Evolutionary conservation across 176 grass and related monocot species (phyloP).

Genomic region (Triticum monococcum): DNA sequence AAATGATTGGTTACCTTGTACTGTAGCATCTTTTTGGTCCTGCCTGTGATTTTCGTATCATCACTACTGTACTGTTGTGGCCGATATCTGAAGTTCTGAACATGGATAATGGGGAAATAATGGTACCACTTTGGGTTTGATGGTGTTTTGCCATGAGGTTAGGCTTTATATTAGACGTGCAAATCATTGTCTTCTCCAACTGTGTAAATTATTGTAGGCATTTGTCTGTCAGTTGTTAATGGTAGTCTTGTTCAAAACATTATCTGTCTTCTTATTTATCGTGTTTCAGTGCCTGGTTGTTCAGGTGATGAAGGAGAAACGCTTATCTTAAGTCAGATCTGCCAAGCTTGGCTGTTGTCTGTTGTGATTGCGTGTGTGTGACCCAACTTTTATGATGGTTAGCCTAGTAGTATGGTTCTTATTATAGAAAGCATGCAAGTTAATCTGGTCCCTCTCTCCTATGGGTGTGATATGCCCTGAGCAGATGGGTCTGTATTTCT

Average conservation of each 20-base stretch:
- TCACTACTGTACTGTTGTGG: slow-evolving; percentile 19
- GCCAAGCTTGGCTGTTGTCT: neutral
- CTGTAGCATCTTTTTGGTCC: slow-evolving; percentile 15
- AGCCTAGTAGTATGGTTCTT: neutral
- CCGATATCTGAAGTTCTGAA: slow-evolving; percentile 8
- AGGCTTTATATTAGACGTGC: slow-evolving; percentile 21
- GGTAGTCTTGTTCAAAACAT: slow-evolving; percentile 17
- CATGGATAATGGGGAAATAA: neutral
- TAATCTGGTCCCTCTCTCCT: neutral
- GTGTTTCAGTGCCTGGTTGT: neutral
- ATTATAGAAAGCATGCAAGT: neutral
- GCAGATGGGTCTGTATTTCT: neutral
- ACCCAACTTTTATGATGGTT: neutral
- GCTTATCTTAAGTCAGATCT: neutral
- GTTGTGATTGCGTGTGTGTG: neutral
- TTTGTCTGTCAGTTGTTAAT: slow-evolving; percentile 26
- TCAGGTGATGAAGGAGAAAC: slow-evolving; percentile 8
- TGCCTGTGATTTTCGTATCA: slow-evolving; percentile 17
- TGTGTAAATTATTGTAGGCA: slow-evolving; percentile 41
- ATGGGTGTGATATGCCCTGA: neutral
- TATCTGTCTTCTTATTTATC: slow-evolving; percentile 8
- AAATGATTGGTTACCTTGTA: slow-evolving; percentile 50
- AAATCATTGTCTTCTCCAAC: slow-evolving; percentile 17
- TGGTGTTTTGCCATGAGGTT: slow-evolving; percentile 24
- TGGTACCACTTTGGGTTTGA: slow-evolving; percentile 17